Base-by-base conservation (phyloP, 176 grass and related monocot genomes). In the Puccinellia tenuiflora region DNA sequence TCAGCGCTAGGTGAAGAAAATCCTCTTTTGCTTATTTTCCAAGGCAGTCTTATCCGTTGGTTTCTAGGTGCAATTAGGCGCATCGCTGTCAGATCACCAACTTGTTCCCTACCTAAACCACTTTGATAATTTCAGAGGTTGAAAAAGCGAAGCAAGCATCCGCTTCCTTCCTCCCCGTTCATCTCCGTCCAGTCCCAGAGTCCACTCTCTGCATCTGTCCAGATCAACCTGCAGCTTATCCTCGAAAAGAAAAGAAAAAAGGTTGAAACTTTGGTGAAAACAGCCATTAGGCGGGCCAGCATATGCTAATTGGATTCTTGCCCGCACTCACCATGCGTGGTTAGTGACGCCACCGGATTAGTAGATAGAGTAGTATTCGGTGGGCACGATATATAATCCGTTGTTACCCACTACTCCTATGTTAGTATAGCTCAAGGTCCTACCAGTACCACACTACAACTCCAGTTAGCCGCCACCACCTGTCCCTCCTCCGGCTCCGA, bases 291-390 rank as follows among this genome's bases (percentile, higher is more conserved):
- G 1, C 10, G 1, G 68, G 2, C 2, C 14, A 52, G 83, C 47
- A 83, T 79, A 75, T 79, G 84, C 88, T 83, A 65, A 74, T 59
- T 18, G 37, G 74, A 79, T 90, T 11, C 74, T 67, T 55, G 56
- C 25, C 73, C 18, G 21, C 13, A n/a, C n/a, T n/a, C n/a, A 29
- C 79, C 24, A 51, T 83, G 37, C 77, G 76, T 25, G 6, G 54
- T 78, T 45, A 45, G 74, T 83, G 84, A 79, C 79, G 51, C 74
- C 38, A 67, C 34, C n/a, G 39, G 56, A 18, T 62, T 18, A 71
- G 40, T n/a, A n/a, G 12, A 11, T 42, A 42, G 39, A 5, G 35
- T 10, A 26, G 20, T 33, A 52, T 31, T 66, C 26, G 11, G 30
- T 40, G 39, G 39, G 39, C 40, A 43, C 9, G 4, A 38, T 38